Base-by-base conservation (phyloP, 1,284 basidiomycete species). In the Cutaneotrichosporon sp. region DNA sequence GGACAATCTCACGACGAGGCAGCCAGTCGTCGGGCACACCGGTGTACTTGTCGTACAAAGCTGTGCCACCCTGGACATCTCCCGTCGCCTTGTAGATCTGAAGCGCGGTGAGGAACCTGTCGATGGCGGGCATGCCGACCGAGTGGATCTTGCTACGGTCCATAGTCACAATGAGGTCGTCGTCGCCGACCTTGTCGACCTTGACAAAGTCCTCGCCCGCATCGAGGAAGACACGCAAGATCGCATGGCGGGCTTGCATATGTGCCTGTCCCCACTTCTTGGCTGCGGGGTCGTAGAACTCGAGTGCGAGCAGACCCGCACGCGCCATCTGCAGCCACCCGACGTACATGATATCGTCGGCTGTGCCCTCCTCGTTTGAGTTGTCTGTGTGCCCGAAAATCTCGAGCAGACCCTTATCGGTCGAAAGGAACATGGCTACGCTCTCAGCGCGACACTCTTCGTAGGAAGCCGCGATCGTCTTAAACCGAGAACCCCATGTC, bases 181-280 rank as follows among this genome's bases (percentile, higher is more conserved):
- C 45, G 46, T 54, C 49, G 34, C 53, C 50, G 9, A 37, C 41
- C 14, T 34, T 24, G 20, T 44, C 47, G 44, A 59, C 49, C 20
- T 27, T 37, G 7, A 48, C 57, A 3, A 59, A 34, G 9, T 42
- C 56, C 38, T 57, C 29, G n/a, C 52, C 52, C 2, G 57, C 50
- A 1, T 55, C 53, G 27, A 56, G 54, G 27, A 60, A 45, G 8
- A 53, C 52, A 33, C 48, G 51, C 8, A 46, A 34, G 37, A 60
- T 56, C 10, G 54, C 58, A 42, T 60, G 49, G 16, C 58, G 58
- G n/a, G 58, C 58, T 47, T 60, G 88, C 88, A 91, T 91, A 67
- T 91, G 89, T n/a, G 89, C 89, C 67, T 91, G 89, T 17, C 88
- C 87, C 64, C 90, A 88, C 72, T 88, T 89, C 70, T 83, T 77